Conservation (phyloP, 2,329 filamentous ascomycete species). For the Tolypocladium amazonense region DNA sequence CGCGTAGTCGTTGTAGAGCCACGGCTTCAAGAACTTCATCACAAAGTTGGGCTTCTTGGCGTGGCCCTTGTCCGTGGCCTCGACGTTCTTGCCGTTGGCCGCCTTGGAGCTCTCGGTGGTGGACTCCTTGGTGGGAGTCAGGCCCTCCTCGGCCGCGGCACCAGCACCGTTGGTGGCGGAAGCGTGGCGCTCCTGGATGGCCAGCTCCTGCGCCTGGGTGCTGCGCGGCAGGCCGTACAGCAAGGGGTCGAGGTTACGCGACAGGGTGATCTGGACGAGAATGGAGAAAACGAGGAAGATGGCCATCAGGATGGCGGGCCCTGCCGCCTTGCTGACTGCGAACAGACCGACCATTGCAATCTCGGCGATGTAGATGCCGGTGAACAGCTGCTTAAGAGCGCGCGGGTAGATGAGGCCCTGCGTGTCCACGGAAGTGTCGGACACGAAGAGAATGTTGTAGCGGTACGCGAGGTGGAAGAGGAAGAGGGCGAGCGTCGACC, state of each 20-base stretch:
- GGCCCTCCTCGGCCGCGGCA: constrained; percentile 14
- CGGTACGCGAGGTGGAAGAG: constrained; percentile 78
- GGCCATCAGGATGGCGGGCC: constrained; percentile 66
- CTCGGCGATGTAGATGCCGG: constrained; percentile 71
- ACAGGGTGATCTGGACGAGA: constrained; percentile 65
- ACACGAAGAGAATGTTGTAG: constrained; percentile 79
- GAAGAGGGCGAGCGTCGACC: constrained; percentile 64
- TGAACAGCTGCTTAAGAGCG: constrained; percentile 76
- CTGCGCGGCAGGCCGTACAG: constrained; percentile 62
- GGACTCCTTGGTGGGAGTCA: constrained; percentile 2
- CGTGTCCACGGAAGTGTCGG: constrained; percentile 70
- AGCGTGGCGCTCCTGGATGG: constrained; percentile 15
- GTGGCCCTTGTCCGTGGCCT: constrained; percentile 8
- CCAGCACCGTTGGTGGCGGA: constrained; percentile 7
- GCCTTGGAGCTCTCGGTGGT: constrained; percentile 5
- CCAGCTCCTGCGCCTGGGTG: constrained; percentile 29
- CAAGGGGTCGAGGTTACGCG: constrained; percentile 59
- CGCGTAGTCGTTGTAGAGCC: constrained; percentile 62
- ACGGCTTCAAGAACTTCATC: constrained; percentile 60
- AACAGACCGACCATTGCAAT: constrained; percentile 76
- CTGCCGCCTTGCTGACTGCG: constrained; percentile 53
- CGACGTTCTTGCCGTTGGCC: constrained; percentile 11
- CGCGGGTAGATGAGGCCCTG: constrained; percentile 82
- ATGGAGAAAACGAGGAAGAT: constrained; percentile 65
- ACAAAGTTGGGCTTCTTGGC: constrained; percentile 41